These are phyloP conservation scores for Nannizzia gypsea DNA, from an alignment of 2,329 filamentous ascomycete species.

Conservation along the genomic window DNA sequence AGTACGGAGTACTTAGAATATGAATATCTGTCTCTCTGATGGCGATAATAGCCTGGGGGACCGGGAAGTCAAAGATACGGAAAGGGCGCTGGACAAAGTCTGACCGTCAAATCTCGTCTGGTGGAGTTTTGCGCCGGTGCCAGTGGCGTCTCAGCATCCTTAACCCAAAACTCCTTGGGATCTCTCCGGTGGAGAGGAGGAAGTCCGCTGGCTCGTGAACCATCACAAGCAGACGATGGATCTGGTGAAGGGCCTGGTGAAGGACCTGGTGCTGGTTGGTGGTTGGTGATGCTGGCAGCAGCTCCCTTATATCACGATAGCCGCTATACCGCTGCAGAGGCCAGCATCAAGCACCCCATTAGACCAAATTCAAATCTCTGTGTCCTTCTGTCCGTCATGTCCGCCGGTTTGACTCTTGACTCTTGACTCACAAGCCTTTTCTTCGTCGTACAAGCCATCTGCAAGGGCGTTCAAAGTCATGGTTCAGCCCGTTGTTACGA, in stretches of 20 bases:
- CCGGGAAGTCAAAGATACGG: background rate
- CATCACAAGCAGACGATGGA: background rate
- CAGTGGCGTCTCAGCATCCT: background rate
- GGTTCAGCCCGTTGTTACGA: background rate
- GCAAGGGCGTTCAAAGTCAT: background rate
- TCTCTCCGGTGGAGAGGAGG: background rate
- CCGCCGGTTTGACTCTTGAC: too few relatives aligned
- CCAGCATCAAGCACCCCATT: background rate
- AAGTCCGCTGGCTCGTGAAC: background rate
- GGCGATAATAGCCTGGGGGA: background rate
- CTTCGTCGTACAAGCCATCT: background rate
- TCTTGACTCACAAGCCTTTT: background rate
- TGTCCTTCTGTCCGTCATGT: background rate
- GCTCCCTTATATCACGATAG: too few relatives aligned
- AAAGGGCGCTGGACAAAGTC: background rate
- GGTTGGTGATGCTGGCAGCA: background rate
- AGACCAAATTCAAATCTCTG: background rate
- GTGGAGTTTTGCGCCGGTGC: background rate
- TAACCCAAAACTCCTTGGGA: too few relatives aligned
- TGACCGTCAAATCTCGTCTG: background rate
- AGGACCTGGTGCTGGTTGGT: background rate
- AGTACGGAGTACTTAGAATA: too few relatives aligned
- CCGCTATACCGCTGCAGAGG: too few relatives aligned
- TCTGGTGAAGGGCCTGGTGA: too few relatives aligned
- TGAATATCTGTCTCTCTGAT: too few relatives aligned